These are phyloP conservation scores for Pseudotulostoma volvatum DNA, from an alignment of 495 filamentous ascomycete species.

Conservation along the genomic window DNA sequence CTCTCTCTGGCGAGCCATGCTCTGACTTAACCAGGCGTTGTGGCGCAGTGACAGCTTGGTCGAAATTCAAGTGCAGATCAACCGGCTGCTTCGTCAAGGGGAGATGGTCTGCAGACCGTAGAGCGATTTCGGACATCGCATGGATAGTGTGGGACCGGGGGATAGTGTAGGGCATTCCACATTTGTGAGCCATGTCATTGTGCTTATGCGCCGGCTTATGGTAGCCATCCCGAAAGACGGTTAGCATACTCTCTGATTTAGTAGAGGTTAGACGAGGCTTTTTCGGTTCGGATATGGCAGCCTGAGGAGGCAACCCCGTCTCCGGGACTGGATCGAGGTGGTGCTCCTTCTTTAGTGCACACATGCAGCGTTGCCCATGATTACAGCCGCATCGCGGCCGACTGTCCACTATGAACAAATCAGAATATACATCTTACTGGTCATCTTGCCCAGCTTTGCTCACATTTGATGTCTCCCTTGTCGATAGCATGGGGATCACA, in stretches of 20 bases:
- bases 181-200: slow-evolving; percentile 70
- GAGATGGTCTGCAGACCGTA: slow-evolving; percentile 55
- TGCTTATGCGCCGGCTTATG: slow-evolving; percentile 86
- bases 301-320: slow-evolving; percentile 33
- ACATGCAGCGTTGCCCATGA: slow-evolving; percentile 83
- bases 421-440: too few species aligned
- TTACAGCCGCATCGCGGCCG: slow-evolving; percentile 65
- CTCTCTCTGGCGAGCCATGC: slow-evolving; percentile 51
- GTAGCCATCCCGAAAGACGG: slow-evolving; percentile 81
- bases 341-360: slow-evolving; percentile 80
- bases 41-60: slow-evolving; percentile 29
- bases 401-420: slow-evolving; percentile 42
- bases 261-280: slow-evolving; percentile 64
- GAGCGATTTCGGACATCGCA: slow-evolving; percentile 37
- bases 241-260: slow-evolving; percentile 69
- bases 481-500: slow-evolving; percentile 43
- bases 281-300: slow-evolving; percentile 32
- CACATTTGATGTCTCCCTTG: too few species aligned
- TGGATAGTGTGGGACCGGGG: slow-evolving; percentile 57
- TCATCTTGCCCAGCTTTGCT: too few species aligned
- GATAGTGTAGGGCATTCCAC: slow-evolving; percentile 66
- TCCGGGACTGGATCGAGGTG: slow-evolving; percentile 57
- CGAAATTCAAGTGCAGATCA: slow-evolving; percentile 24
- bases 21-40: slow-evolving; percentile 49
- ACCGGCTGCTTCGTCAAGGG: slow-evolving; percentile 27